phyloP scores from a whole-genome alignment of 331 rosid species.

The Arachis monticola region DNA sequence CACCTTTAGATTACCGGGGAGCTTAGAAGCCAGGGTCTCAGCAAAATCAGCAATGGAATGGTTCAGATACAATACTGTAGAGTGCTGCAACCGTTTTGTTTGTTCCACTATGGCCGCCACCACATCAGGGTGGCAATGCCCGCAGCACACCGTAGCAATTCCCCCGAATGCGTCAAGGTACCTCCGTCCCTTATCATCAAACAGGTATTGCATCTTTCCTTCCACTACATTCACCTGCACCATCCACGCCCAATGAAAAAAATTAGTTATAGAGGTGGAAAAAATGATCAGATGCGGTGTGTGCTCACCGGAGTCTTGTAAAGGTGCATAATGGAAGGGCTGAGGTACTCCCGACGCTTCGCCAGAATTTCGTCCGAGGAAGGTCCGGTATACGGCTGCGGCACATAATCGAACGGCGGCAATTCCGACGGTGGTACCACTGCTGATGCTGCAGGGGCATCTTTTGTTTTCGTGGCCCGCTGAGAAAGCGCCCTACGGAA shows the following conservation, averaged over 20 bases:
- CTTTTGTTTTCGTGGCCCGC: constrained; percentile 36
- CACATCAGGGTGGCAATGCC: constrained; percentile 97
- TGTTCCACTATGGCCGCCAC: constrained; percentile 80
- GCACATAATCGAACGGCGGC: constrained; percentile 76
- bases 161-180: constrained; percentile 93
- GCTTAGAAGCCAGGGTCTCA: constrained; percentile 77
- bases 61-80: constrained; percentile 87
- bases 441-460: constrained; percentile 13
- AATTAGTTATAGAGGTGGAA: background rate
- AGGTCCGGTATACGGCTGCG: constrained; percentile 79
- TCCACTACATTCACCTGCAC: constrained; percentile 79
- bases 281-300: constrained; percentile 26
- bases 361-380: constrained; percentile 66
- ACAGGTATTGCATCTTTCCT: constrained; percentile 87
- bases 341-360: constrained; percentile 77
- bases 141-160: constrained; percentile 94
- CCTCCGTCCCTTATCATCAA: constrained; percentile 84
- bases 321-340: constrained; percentile 73
- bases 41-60: constrained; percentile 80
- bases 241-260: background rate
- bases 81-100: constrained; percentile 76
- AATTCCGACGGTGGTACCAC: constrained; percentile 37
- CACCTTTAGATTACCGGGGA: constrained; percentile 93
- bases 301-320: constrained; percentile 72
- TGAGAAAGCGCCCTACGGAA: constrained; percentile 52